Base-by-base conservation (phyloP, 495 filamentous ascomycete genomes). In the Penicillium bialowiezense region DNA sequence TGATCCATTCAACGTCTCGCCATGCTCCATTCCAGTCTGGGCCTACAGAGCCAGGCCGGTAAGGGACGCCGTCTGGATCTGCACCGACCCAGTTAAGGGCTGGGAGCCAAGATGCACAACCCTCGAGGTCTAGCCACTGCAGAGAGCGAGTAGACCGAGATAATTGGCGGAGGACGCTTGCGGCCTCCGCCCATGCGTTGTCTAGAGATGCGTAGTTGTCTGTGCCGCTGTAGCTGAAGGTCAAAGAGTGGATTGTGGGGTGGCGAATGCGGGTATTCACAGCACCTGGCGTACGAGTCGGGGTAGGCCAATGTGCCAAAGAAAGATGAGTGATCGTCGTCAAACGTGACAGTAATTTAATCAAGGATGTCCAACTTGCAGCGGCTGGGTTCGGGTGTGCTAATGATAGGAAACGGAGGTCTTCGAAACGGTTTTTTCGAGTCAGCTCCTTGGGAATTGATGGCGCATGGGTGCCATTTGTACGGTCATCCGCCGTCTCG, bases 41-140 rank as follows among this genome's bases (percentile, higher is more conserved):
- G 0, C 74, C 73, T 12, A 56, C 45, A 12, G 49, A n/a, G 13
- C 53, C 57, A 19, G 44, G 45, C 2, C 35, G 46, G 21, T 66
- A 63, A 6, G 55, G 43, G 8, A 59, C 49, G 1, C 64, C 68
- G 14, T 67, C 45, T 3, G 67, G 64, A 5, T 61, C 64, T 12
- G 42, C 46, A 2, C 64, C 71, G 2, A 63, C 63, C 67, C 73
- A 79, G 10, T 56, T 65, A n/a, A 95, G 64, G 1, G 87, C 87
- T 3, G 68, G 64, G 24, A 80, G 60, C 91, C 91, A 96, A 13
- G 77, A 73, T 0, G 64, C 67, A 63, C 90, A 96, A 13, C 89
- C 90, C 49, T 87, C 87, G 12, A 96, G 68, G 59, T 93, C 89
- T 0, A 96, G 76, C 68, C 84, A 91, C 62, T 88, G 80, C 2